phyloP scores from a whole-genome alignment of 2,329 filamentous ascomycete genomes.

The Leptographium radiaticola region DNA sequence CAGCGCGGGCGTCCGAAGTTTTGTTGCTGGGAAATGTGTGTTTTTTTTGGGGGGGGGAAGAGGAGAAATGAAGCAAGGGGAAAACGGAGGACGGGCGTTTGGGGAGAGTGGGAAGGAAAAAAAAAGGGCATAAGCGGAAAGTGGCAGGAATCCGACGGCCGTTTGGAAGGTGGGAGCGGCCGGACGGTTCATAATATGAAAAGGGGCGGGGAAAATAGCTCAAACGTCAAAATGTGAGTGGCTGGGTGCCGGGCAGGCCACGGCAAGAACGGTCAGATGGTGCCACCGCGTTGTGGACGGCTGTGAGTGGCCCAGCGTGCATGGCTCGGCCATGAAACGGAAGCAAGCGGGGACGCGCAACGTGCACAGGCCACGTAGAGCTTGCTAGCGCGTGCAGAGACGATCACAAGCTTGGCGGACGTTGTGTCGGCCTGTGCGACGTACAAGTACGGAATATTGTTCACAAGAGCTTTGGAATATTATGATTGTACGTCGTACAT shows the following conservation, averaged over 20 bases:
- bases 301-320: not conserved
- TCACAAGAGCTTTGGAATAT: too few relatives aligned
- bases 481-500: too few relatives aligned
- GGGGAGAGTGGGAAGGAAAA: not conserved
- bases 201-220: not conserved
- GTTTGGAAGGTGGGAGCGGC: not conserved
- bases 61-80: too few relatives aligned
- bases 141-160: not conserved
- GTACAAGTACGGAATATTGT: too few relatives aligned
- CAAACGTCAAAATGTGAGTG: constrained; percentile 3
- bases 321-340: not conserved
- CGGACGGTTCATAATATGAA: not conserved
- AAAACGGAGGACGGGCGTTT: not conserved
- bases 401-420: too few relatives aligned
- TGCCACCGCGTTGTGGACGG: not conserved
- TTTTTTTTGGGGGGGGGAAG: too few relatives aligned
- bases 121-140: not conserved
- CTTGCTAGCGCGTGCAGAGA: too few relatives aligned
- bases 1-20: not conserved
- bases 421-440: too few relatives aligned
- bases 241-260: not conserved
- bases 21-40: too few relatives aligned
- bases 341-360: not conserved
- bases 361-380: too few relatives aligned
- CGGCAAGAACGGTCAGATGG: not conserved